Base-by-base conservation (phyloP, 2,329 filamentous ascomycete species). In the Sclerotinia spermophila region DNA sequence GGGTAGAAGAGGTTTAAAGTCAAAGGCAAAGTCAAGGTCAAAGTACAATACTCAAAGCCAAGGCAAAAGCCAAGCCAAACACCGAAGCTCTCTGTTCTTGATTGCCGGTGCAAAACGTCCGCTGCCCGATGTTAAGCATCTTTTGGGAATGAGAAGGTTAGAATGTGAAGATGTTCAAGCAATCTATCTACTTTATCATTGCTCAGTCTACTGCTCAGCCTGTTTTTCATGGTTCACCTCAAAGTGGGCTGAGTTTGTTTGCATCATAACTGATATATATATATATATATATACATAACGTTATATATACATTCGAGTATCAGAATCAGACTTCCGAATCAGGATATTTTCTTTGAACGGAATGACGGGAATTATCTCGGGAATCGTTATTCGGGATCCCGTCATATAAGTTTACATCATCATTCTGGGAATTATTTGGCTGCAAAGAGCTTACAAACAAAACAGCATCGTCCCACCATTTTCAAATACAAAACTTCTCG, bases 331-430 rank as follows among this genome's bases (percentile, higher is more conserved):
- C 2, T 6, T 21, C 44, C 2, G 3, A 53, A 27, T 17, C 48
- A 30, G n/a, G n/a, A 30, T 53, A 8, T 17, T 7, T 7, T 30
- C 13, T 8, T 6, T 53, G 48, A n/a, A 53, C 48, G 48, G 27
- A n/a, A 38, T 10, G 35, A 40, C 0, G 30, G 62, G 62, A 53
- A 66, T 66, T 66, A 53, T 66, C 62, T 66, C 62, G 62, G 62
- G 27, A 35, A 66, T 53, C 62, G 62, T 66, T 3, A 30, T 66
- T 66, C 62, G 62, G 62, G 35, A 65, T 65, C 33, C 17, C 38
- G 21, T 44, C 38, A 64, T 33, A 64, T 5, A 3, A 24, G 27
- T 21, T 53, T 65, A 53, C 61, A 40, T 65, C 61, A 65, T 53
- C 45, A 35, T 33, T 13, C 27, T 45, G 10, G 27, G 7, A 30